Evolutionary conservation across 2,329 filamentous ascomycete genomes (phyloP), one percentile per base, ranked within the genome.

Genomic region (Elsinoe batatas): DNA sequence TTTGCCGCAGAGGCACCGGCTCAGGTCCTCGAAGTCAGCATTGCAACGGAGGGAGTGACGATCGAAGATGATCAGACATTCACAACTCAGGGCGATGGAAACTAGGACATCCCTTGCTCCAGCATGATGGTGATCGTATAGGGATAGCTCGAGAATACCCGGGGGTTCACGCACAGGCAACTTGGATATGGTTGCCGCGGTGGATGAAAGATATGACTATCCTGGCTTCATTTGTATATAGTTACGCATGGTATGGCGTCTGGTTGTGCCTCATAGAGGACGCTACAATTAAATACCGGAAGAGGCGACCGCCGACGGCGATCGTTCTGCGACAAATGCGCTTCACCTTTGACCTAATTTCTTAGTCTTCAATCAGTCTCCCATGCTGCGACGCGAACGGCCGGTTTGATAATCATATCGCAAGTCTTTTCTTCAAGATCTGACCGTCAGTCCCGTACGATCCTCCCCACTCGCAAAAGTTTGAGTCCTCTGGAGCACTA

Each of bases 31-130:
- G 77, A 88, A 58, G 53, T 44, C 17, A 77, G 76, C 4, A 79
- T 95, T 30, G 79, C 84, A 62, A 73, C 80, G 1, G 82, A 82
- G 58, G 73, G 75, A 55, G 81, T 83, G 1, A 68, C 77, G 30
- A 81, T 96, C 60, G 90, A 95, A 71, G 83, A 91, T 64, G 89
- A 95, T 65, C 75, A 85, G 65, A 84, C 22, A 5, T 54, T 30
- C 18, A 54, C 51, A 12, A 42, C 51, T 3, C 51, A 44, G 17
- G 18, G 13, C 12, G 47, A 51, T 5, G 32, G 13, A 10, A 38
- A 22, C 15, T 51, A 51, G 47, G 3, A 17, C 11, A 2, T 12
- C 47, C n/a, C 6, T 36, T 51, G 47, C n/a, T 15, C 44, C 8
- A 49, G 26, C 32, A 5, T 15, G 7, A 3, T 3, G 15, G 17